These are phyloP conservation scores for Ceratocystis huliohia DNA, from an alignment of 2,329 filamentous ascomycete genomes.

Conservation along the genomic window DNA sequence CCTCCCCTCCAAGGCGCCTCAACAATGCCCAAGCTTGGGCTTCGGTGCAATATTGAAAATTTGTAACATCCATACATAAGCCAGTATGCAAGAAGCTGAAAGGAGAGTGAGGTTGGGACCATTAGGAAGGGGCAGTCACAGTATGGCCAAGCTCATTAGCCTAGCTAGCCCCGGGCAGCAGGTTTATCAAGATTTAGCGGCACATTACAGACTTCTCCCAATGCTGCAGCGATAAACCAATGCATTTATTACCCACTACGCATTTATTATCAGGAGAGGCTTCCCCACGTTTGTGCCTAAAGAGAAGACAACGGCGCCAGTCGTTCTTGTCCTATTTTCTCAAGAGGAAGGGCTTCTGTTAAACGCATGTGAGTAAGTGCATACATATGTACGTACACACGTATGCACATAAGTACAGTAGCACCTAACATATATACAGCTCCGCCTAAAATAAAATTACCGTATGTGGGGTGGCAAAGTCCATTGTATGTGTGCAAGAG, in stretches of 20 bases:
- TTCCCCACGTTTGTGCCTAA: constrained; percentile 17
- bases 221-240: not conserved
- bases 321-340: not conserved
- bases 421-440: not conserved
- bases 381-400: not conserved
- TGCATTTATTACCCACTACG: not conserved
- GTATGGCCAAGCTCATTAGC: not conserved
- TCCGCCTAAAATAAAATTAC: not conserved
- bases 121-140: constrained; percentile 11
- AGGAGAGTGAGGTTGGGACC: constrained; percentile 16
- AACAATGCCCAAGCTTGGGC: constrained; percentile 14
- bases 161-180: not conserved
- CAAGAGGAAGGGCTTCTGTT: not conserved
- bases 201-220: not conserved
- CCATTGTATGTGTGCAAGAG: not conserved
- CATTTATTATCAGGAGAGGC: no score
- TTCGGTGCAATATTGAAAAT: not conserved
- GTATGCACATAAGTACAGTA: not conserved
- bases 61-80: not conserved
- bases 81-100: constrained; percentile 17
- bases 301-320: not conserved
- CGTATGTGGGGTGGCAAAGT: not conserved
- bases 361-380: not conserved
- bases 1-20: not conserved
- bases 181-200: not conserved